phyloP scores from a whole-genome alignment of 257 asterid species.

The Salvia miltiorrhiza region DNA sequence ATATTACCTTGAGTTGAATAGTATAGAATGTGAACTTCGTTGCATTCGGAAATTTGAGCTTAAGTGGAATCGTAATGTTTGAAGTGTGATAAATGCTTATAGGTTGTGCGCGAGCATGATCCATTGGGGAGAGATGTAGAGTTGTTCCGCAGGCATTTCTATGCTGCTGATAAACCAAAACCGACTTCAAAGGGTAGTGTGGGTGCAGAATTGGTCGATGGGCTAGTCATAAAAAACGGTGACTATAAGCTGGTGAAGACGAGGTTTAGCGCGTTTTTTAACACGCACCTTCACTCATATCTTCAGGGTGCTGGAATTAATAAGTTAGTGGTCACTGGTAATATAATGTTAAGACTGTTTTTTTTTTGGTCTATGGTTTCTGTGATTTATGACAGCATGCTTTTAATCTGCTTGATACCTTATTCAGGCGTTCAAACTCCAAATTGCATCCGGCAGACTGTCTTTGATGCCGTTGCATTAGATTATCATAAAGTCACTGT shows the following conservation, averaged over 20 bases:
- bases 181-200: constrained; percentile 67
- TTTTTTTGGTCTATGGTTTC: neutral
- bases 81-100: neutral
- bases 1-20: neutral
- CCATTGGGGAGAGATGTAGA: constrained; percentile 83
- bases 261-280: constrained; percentile 85
- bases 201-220: constrained; percentile 88
- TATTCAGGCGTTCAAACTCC: constrained; percentile 89
- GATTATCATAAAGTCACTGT: constrained; percentile 65
- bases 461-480: constrained; percentile 80
- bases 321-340: constrained; percentile 63
- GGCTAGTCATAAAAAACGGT: constrained; percentile 60
- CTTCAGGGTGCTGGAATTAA: constrained; percentile 61
- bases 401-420: constrained; percentile 3
- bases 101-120: constrained; percentile 95
- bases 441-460: constrained; percentile 82
- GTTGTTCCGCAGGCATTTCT: constrained; percentile 61
- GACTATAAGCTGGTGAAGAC: constrained; percentile 91
- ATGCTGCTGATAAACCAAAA: constrained; percentile 50
- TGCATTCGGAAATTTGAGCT: neutral
- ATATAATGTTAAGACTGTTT: neutral
- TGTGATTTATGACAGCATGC: neutral
- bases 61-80: neutral
- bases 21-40: neutral
- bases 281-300: constrained; percentile 74